Evolutionary conservation across 306 rosid genomes (phyloP).

Genomic region (Rosa persica): DNA sequence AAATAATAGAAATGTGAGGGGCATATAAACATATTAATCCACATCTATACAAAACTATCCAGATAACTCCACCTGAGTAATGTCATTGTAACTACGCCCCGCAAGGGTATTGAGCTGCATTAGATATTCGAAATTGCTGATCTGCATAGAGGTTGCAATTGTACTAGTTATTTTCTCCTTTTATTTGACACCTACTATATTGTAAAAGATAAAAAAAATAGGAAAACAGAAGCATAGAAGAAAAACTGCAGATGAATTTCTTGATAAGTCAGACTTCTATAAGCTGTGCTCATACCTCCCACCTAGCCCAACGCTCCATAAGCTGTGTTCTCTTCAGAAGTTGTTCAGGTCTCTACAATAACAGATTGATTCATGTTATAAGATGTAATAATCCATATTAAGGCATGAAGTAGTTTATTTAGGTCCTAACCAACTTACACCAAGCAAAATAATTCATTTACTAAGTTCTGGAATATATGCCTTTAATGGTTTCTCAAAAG

Average conservation of each 20-base stretch:
- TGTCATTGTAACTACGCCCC: constrained; percentile 97
- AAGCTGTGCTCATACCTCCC: constrained; percentile 73
- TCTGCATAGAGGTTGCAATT: constrained; percentile 56
- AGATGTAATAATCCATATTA: background rate
- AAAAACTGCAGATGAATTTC: background rate
- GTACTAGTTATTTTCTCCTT: constrained; percentile 21
- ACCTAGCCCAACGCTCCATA: constrained; percentile 99
- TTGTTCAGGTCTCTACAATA: constrained; percentile 86
- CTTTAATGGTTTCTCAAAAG: background rate
- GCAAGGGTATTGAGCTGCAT: constrained; percentile 99
- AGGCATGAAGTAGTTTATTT: constrained; percentile 11
- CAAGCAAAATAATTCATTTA: constrained; percentile 3
- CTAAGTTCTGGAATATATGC: background rate
- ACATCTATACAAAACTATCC: constrained; percentile 23
- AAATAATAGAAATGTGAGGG: constrained; percentile 26
- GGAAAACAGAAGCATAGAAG: background rate
- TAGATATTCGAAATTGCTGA: constrained; percentile 96
- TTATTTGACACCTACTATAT: background rate
- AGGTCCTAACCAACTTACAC: background rate
- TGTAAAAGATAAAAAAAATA: background rate
- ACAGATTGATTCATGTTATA: constrained; percentile 23
- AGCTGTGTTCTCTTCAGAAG: constrained; percentile 91
- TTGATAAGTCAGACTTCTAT: constrained; percentile 13
- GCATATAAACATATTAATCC: constrained; percentile 21
- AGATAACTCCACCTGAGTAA: constrained; percentile 78